Conservation (phyloP, 148 eudicot species). For the Limonium bicolor region DNA sequence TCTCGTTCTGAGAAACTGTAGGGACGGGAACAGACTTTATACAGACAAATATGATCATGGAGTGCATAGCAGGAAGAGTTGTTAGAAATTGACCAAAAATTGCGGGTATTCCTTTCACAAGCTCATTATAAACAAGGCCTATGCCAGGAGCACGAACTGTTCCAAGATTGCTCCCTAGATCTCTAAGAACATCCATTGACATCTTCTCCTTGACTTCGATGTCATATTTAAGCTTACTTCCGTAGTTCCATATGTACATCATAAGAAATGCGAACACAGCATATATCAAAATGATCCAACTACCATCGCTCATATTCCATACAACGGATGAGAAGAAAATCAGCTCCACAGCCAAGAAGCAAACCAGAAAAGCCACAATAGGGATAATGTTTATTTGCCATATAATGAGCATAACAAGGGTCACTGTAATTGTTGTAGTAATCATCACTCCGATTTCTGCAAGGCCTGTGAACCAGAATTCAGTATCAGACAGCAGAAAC, state of each 20-base stretch:
- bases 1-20: conserved; percentile 76
- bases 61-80: conserved; percentile 91
- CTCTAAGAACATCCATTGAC: conserved; percentile 74
- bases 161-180: conserved; percentile 83
- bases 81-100: conserved; percentile 93
- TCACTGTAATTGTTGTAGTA: conserved; percentile 86
- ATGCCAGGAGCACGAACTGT: conserved; percentile 97
- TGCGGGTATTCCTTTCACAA: conserved; percentile 83
- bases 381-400: conserved; percentile 84
- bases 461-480: conserved; percentile 48
- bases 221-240: conserved; percentile 86
- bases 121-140: conserved; percentile 91
- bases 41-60: conserved; percentile 92
- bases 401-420: conserved; percentile 93
- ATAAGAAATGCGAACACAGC: conserved; percentile 56
- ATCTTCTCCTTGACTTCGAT: conserved; percentile 88
- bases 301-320: conserved; percentile 78
- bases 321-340: conserved; percentile 85
- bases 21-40: conserved; percentile 93
- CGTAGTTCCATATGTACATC: conserved; percentile 94
- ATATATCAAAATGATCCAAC: conserved; percentile 89
- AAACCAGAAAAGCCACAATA: conserved; percentile 50
- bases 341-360: conserved; percentile 82
- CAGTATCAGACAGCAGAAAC: no score
- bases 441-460: conserved; percentile 98